Evolutionary conservation across 495 filamentous ascomycete species (phyloP), one percentile per base, ranked within the genome.

Genomic region (Aspergillus nanangensis): DNA sequence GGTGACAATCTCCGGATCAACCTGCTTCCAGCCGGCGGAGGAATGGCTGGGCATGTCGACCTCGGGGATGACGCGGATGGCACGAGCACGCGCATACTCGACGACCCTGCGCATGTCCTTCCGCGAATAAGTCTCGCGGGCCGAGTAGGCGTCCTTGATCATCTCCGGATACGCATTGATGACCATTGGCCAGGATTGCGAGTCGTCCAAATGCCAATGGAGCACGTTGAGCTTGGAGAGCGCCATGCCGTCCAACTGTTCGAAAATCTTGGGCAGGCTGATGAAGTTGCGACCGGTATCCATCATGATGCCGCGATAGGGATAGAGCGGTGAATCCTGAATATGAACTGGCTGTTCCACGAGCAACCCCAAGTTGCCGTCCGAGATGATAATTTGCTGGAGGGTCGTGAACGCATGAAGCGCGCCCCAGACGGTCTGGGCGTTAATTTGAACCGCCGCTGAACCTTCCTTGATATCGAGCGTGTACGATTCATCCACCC

Each of bases 381-480:
- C 63, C 0, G 64, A 69, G 50, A 77, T 77, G 41, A 79, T 61
- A 11, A 79, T 48, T 51, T 79, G 76, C 46, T 74, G 71, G 23
- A 79, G 56, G 8, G 78, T 82, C n/a, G 76, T 80, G 48, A 82
- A 77, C 11, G 77, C 78, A 55, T 79, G 76, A 7, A 82, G 56
- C n/a, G 72, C 75, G 23, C 77, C 78, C 67, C 74, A 75, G 45
- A 69, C 61, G 0, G 77, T 77, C 42, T 73, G 50, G 19, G 76
- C 61, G 3, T 59, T 71, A 53, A 82, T 75, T 8, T 55, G 55
- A 47, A 78, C 62, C 23, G 40, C 58, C 38, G 48, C 52, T 1
- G 66, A 62, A 15, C 45, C 50, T 9, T 60, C 52, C 7, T 46
- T 32, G 27, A 79, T 67, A 14, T 70, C 63, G 15, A 82, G 50